phyloP scores from a whole-genome alignment of 2,329 filamentous ascomycete genomes.

The Penicillium griseofulvum region DNA sequence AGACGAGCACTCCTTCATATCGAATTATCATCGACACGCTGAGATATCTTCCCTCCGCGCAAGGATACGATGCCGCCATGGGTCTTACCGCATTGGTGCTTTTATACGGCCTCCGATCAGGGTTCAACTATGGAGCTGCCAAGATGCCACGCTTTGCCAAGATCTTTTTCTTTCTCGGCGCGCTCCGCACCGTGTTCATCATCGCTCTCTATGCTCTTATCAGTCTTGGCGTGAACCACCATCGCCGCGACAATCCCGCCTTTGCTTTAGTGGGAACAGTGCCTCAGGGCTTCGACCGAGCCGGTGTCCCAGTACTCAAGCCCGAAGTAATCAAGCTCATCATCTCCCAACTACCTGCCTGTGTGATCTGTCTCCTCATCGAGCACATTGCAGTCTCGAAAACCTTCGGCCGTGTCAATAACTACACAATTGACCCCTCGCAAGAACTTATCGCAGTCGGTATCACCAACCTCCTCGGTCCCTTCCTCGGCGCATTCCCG shows the following conservation, averaged over 20 bases:
- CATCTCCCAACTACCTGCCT: slow-evolving; percentile 69
- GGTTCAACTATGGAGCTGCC: slow-evolving; percentile 62
- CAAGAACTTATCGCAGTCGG: slow-evolving; percentile 93
- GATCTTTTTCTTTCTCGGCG: slow-evolving; percentile 79
- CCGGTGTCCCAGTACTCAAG: slow-evolving; percentile 66
- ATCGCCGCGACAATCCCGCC: slow-evolving; percentile 58
- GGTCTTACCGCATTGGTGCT: slow-evolving; percentile 74
- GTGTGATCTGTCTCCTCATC: slow-evolving; percentile 83
- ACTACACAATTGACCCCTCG: slow-evolving; percentile 88
- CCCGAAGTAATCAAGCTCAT: slow-evolving; percentile 64
- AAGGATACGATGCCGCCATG: slow-evolving; percentile 70
- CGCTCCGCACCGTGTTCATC: slow-evolving; percentile 80
- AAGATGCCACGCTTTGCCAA: slow-evolving; percentile 66
- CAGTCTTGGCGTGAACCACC: slow-evolving; percentile 75
- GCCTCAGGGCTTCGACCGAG: slow-evolving; percentile 78
- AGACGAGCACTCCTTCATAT: slow-evolving; percentile 74
- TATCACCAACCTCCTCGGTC: slow-evolving; percentile 79
- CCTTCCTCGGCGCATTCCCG: slow-evolving; percentile 84
- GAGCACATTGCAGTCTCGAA: slow-evolving; percentile 96
- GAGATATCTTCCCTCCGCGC: slow-evolving; percentile 62
- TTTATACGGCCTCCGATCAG: slow-evolving; percentile 69
- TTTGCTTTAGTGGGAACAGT: slow-evolving; percentile 74
- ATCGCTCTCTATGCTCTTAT: slow-evolving; percentile 89
- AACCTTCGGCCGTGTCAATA: slow-evolving; percentile 88
- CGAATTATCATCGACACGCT: slow-evolving; percentile 75